Base-by-base conservation (phyloP, 176 grass and related monocot genomes). In the Cocos nucifera region DNA sequence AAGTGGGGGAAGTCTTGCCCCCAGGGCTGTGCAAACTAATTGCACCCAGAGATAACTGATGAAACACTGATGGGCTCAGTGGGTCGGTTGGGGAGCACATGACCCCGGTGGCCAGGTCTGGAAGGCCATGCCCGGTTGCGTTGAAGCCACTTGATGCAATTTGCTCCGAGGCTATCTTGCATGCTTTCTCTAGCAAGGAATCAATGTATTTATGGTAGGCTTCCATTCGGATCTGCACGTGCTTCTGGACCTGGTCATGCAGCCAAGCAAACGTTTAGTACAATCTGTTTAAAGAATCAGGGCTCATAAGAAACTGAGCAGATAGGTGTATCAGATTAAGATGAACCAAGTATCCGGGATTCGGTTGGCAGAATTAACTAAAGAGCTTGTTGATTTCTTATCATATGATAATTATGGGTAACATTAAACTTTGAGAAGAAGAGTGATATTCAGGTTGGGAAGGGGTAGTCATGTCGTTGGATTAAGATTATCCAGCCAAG, bases 191-290 rank as follows among this genome's bases (percentile, higher is more conserved):
- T 49, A 98, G 76, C 23, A 98, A 73, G 4, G 88, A 75, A 52
- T 98, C 79, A 3, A 98, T 89, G 79, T 98, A 98, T 53, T 88
- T 98, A 15, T 85, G 79, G 51, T 89, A 84, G 12, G 87, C 87
- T 58, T 92, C 88, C 67, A 83, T 93, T 83, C 94, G 63, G 61
- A 98, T 92, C 56, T 98, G 88, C 19, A 98, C 85, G 53, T 88
- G 94, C 68, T 93, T 98, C 68, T 98, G 88, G 56, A 93, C 84
- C 94, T 92, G 80, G 22, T 63, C 4, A 76, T 25, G 26, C 27
- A 21, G 58, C 15, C 22, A 61, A 71, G 2, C 5, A 58, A 60
- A 73, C 17, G 22, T 15, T 15, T 18, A 17, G 5, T 24, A 50
- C 29, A 39, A 18, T 16, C 57, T 35, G 1, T 17, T 44, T 12